Base-by-base conservation (phyloP, 768 basidiomycete genomes). In the Collybia mongolica region DNA sequence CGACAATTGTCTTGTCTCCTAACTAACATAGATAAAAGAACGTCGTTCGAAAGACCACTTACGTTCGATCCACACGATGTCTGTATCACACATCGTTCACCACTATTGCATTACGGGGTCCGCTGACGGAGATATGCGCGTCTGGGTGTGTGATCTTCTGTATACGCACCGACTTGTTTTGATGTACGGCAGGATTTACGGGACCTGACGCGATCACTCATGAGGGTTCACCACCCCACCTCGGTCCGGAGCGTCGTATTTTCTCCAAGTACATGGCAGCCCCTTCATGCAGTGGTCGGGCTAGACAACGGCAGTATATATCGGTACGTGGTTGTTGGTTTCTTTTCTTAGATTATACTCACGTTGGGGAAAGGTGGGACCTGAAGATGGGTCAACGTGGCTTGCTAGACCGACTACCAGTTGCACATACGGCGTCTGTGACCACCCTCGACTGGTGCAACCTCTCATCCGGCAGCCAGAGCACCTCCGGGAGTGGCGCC, bases 71-170 rank as follows among this genome's bases (percentile, higher is more conserved):
- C 82, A 89, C 60, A 76, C 79, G 42, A 63, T 91, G 48, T 77
- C 83, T 1, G 81, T 85, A 28, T 90, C 89, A 1, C 72, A 79
- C n/a, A 72, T 82, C 11, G 76, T 86, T 8, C 80, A 81, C 28
- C 75, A 84, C 54, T 90, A 88, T 53, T 88, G 86, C 48, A 80
- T 90, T 54, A 90, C 87, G 14, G 89, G 86, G 17, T 89, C 88
- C 26, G 84, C 87, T 7, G 90, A 92, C 60, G 89, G 88, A 1
- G 83, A 90, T 59, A 67, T 91, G 65, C 84, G 88, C 43, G 77
- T 90, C 32, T 92, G 90, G 90, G 89, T 90, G 58, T 48, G 79
- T 66, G 5, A 39, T 28, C 15, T n/a, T 28, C 43, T 37, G 17
- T 39, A 24, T 45, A 15, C 45, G 24, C 24, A 26, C 19, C 20